phyloP scores from a whole-genome alignment of 345 rosid genomes.

The Corchorus capsularis region DNA sequence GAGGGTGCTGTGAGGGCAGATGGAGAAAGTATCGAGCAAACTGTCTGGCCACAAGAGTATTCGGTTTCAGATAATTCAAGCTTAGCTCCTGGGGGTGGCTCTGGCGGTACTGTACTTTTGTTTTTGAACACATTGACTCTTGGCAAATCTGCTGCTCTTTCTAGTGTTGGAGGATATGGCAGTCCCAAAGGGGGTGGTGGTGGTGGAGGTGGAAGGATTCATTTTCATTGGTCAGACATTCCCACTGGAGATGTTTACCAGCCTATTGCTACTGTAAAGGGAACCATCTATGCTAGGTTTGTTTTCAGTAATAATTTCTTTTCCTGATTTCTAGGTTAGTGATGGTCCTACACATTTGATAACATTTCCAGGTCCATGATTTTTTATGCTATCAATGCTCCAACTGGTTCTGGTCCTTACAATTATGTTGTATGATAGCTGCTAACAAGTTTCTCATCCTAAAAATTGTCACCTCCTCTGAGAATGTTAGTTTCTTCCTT shows the following conservation, averaged over 20 bases:
- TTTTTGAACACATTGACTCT: conserved; percentile 67
- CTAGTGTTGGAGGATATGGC: conserved; percentile 89
- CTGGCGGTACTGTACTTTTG: conserved; percentile 90
- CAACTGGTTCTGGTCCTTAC: neutral
- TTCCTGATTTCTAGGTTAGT: conserved; percentile 6
- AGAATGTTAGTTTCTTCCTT: conserved; percentile 1
- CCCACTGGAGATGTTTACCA: conserved; percentile 98
- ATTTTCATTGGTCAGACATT: conserved; percentile 97
- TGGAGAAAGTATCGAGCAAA: conserved; percentile 67
- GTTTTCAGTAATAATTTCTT: conserved; percentile 24
- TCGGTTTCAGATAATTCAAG: conserved; percentile 30
- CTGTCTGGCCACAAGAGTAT: conserved; percentile 29
- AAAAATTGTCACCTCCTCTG: neutral
- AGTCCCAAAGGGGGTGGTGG: conserved; percentile 85
- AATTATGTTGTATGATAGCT: neutral
- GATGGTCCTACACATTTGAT: conserved; percentile 3
- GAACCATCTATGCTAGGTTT: conserved; percentile 68
- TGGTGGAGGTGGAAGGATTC: conserved; percentile 99
- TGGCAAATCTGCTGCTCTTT: conserved; percentile 69
- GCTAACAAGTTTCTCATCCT: conserved; percentile 1
- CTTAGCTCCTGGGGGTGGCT: conserved; percentile 89
- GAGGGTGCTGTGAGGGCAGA: conserved; percentile 81
- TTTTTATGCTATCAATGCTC: neutral
- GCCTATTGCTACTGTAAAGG: conserved; percentile 90
- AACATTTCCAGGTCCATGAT: conserved; percentile 7